Evolutionary conservation across 768 basidiomycete species (phyloP).

Genomic region (Tylopilus felleus): DNA sequence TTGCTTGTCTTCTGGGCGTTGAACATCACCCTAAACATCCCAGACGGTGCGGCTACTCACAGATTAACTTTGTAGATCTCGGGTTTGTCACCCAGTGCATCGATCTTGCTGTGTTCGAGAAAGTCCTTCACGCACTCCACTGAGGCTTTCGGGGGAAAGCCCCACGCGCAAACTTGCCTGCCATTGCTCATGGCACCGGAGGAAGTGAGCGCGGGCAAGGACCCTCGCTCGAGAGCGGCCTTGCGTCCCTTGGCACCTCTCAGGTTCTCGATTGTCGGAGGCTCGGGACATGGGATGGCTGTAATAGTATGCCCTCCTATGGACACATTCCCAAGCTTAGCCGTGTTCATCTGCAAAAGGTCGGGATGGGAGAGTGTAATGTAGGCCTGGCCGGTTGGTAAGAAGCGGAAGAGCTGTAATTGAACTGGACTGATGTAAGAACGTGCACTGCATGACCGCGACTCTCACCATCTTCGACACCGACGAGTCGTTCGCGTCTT

Average conservation of each 20-base stretch:
- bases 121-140: constrained; percentile 35
- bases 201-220: constrained; percentile 41
- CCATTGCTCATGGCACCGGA: constrained; percentile 52
- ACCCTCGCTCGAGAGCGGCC: constrained; percentile 36
- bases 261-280: constrained; percentile 23
- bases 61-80: constrained; percentile 47
- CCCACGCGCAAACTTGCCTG: constrained; percentile 56
- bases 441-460: not conserved
- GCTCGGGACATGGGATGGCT: constrained; percentile 31
- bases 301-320: constrained; percentile 45
- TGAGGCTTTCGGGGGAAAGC: constrained; percentile 51
- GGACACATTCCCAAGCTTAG: constrained; percentile 40
- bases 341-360: constrained; percentile 40
- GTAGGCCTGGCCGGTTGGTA: constrained; percentile 56
- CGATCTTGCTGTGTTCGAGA: constrained; percentile 45
- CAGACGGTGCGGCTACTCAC: constrained; percentile 36
- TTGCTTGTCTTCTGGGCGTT: constrained; percentile 31
- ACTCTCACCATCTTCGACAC: constrained; percentile 39
- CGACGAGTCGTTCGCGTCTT: constrained; percentile 39
- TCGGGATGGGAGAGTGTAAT: constrained; percentile 52
- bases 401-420: constrained; percentile 57
- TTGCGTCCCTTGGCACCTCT: constrained; percentile 42
- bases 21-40: not conserved
- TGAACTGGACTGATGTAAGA: constrained; percentile 41
- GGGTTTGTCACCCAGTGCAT: constrained; percentile 37